Evolutionary conservation across 441 rosid species (phyloP).

Genomic region (Adansonia rubrostipa): DNA sequence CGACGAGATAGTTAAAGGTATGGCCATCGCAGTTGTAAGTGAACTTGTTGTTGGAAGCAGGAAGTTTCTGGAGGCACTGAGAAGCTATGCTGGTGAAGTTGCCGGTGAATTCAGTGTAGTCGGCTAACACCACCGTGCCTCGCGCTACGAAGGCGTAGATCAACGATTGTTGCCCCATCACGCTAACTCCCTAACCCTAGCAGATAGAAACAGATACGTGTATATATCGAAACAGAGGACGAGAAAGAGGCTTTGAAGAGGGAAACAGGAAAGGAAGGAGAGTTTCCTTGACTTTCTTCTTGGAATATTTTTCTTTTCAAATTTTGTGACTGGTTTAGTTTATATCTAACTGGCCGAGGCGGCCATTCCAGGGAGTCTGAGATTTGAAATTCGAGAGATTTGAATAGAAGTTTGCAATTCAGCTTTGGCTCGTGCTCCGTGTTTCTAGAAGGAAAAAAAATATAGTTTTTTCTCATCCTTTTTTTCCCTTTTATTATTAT

Average conservation of each 20-base stretch:
- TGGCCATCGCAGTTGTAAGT: constrained; percentile 85
- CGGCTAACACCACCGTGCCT: constrained; percentile 66
- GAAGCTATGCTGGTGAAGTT: constrained; percentile 70
- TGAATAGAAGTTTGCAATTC: not conserved
- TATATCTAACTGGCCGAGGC: constrained; percentile 14
- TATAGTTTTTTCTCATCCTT: not conserved
- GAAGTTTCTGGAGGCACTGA: constrained; percentile 85
- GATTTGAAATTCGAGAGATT: not conserved
- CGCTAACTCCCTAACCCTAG: constrained; percentile 26
- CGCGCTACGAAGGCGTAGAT: constrained; percentile 81
- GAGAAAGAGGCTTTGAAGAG: not conserved
- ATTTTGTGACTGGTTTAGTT: not conserved
- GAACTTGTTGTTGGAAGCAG: constrained; percentile 70
- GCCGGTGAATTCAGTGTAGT: constrained; percentile 76
- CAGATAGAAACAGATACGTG: not conserved
- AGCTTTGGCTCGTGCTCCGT: not conserved
- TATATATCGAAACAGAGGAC: not conserved
- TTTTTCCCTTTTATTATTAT: not conserved
- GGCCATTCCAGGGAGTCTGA: constrained; percentile 46
- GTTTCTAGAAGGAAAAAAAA: not conserved
- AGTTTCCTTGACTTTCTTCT: constrained; percentile 21
- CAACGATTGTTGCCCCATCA: constrained; percentile 75
- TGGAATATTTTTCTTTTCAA: not conserved
- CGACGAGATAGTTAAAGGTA: constrained; percentile 77
- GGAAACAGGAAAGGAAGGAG: constrained; percentile 10